phyloP scores from a whole-genome alignment of 2,329 filamentous ascomycete genomes.

The Coniochaeta pulveracea region DNA sequence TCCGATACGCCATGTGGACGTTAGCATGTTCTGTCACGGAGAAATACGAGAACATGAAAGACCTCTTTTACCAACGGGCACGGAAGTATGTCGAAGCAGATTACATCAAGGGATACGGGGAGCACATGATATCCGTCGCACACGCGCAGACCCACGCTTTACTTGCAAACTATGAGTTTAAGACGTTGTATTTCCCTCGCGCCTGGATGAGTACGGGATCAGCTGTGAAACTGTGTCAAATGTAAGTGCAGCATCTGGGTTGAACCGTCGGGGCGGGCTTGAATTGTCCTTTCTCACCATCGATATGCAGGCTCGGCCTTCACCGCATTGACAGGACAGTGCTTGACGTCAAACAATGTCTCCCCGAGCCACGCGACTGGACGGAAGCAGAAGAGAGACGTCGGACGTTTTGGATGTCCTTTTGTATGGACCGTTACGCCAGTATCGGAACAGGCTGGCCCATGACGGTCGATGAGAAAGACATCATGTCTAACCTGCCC shows the following conservation, averaged over 20 bases:
- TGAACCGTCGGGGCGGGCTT: neutral
- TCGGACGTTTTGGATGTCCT: conserved; percentile 91
- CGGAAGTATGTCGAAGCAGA: conserved; percentile 85
- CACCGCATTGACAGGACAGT: conserved; percentile 75
- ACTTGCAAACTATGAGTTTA: conserved; percentile 81
- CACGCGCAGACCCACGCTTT: conserved; percentile 80
- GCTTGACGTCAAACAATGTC: conserved; percentile 84
- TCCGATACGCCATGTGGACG: conserved; percentile 96
- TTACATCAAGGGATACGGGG: conserved; percentile 85
- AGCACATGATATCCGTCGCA: conserved; percentile 73
- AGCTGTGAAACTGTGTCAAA: conserved; percentile 69
- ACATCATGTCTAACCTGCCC: conserved; percentile 80
- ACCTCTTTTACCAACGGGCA: conserved; percentile 80
- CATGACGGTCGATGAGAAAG: conserved; percentile 83
- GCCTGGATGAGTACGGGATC: conserved; percentile 89
- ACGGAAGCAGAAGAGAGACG: conserved; percentile 85
- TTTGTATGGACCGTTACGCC: conserved; percentile 81
- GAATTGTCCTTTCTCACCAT: no score
- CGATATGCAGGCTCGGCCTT: conserved; percentile 81
- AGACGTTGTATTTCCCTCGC: conserved; percentile 92
- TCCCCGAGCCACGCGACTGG: conserved; percentile 82
- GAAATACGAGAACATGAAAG: conserved; percentile 68
- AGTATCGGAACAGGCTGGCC: conserved; percentile 97
- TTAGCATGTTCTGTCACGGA: conserved; percentile 76
- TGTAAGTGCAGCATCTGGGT: no score